Conservation (phyloP, 768 basidiomycete species). For the Mycena leptocephala region DNA sequence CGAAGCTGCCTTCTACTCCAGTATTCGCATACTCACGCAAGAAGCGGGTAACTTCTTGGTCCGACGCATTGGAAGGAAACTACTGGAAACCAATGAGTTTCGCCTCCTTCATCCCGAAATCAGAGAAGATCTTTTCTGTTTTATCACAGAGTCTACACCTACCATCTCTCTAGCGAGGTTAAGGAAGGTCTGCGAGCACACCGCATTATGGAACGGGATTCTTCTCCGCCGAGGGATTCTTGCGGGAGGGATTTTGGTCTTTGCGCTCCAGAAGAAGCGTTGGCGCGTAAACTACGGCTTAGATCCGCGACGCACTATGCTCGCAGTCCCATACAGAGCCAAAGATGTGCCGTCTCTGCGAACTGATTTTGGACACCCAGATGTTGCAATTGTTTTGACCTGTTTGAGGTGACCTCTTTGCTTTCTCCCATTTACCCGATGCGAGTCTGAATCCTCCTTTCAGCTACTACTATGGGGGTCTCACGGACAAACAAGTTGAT, state of each 20-base stretch:
- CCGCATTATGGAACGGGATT: conserved; percentile 51
- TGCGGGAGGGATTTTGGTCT: conserved; percentile 56
- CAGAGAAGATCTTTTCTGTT: conserved; percentile 36
- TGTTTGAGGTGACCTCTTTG: conserved; percentile 39
- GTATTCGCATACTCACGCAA: conserved; percentile 37
- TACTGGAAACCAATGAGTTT: conserved; percentile 41
- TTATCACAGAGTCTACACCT: conserved; percentile 38
- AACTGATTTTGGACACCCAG: conserved; percentile 70
- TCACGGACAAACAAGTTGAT: conserved; percentile 56
- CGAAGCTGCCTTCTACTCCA: conserved; percentile 22
- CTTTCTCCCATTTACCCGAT: conserved; percentile 41
- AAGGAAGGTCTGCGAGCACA: conserved; percentile 27
- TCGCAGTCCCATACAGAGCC: conserved; percentile 70
- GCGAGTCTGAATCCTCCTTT: not conserved
- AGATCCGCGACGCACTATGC: conserved; percentile 56
- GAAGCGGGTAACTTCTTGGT: conserved; percentile 37
- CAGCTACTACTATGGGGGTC: conserved; percentile 64
- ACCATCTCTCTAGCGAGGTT: conserved; percentile 2
- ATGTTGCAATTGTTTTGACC: conserved; percentile 62
- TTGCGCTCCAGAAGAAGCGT: conserved; percentile 54
- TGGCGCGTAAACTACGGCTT: conserved; percentile 72
- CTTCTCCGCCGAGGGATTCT: conserved; percentile 65
- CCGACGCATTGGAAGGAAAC: conserved; percentile 29
- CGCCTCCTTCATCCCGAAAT: conserved; percentile 34
- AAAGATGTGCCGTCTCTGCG: conserved; percentile 64